phyloP scores from a whole-genome alignment of 1,139 yeast species.

The Debaryomycetaceae sp. region DNA sequence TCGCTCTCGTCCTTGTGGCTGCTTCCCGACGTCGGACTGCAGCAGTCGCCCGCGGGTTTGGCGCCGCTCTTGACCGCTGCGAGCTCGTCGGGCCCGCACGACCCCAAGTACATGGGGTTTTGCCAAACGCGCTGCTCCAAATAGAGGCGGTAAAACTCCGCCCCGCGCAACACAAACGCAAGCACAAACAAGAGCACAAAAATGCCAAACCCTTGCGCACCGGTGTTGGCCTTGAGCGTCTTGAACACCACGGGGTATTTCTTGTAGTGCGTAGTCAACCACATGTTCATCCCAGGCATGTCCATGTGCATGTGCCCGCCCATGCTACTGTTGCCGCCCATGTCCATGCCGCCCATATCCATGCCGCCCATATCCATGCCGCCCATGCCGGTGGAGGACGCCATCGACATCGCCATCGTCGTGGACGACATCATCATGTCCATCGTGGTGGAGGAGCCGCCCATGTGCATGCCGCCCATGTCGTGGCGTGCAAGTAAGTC shows the following conservation, averaged over 20 bases:
- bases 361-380: no score
- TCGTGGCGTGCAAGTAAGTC: background rate
- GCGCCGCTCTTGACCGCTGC: conserved; percentile 2
- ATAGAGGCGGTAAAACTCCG: conserved; percentile 56
- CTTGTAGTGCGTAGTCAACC: conserved; percentile 45
- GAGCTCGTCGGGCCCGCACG: conserved; percentile 8
- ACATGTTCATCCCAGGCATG: conserved; percentile 48
- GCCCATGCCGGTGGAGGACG: conserved; percentile 10
- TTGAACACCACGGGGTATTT: conserved; percentile 61
- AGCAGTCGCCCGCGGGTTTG: conserved; percentile 1
- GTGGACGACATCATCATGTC: conserved; percentile 10
- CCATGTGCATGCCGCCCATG: conserved; percentile 11
- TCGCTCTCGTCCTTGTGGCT: no score
- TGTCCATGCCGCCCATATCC: conserved; percentile 10
- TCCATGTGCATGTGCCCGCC: conserved; percentile 9
- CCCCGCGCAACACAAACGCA: conserved; percentile 55
- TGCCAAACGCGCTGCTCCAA: conserved; percentile 63
- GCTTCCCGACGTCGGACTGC: conserved; percentile 4
- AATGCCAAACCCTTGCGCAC: conserved; percentile 68
- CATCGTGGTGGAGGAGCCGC: conserved; percentile 11
- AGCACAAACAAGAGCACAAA: conserved; percentile 55
- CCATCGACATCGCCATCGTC: conserved; percentile 9
- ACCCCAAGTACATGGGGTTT: conserved; percentile 26
- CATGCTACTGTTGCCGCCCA: conserved; percentile 11
- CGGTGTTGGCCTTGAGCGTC: conserved; percentile 45